These are phyloP conservation scores for Tetradesmus obliquus DNA, from an alignment of 139 green algal species.

Conservation along the genomic window DNA sequence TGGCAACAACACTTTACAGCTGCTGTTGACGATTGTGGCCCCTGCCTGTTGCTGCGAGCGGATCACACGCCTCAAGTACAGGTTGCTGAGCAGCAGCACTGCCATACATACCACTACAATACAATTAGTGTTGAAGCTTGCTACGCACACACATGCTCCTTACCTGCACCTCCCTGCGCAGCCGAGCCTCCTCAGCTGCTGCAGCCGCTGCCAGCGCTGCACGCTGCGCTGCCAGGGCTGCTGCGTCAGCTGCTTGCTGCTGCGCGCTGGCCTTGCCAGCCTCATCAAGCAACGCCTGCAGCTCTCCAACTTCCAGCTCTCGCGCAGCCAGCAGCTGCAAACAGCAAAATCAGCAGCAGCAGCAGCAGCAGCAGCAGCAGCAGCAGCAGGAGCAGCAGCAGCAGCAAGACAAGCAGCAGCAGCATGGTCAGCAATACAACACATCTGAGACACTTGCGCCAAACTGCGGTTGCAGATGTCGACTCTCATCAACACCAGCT, in stretches of 20 bases:
- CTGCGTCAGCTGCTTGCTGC: slow-evolving; percentile 9
- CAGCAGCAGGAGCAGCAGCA: not conserved
- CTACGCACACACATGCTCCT: not conserved
- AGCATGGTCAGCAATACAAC: too few species aligned
- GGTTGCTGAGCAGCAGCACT: too few species aligned
- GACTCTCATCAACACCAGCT: too few species aligned
- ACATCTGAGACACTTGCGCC: too few species aligned
- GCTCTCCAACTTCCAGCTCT: slow-evolving; percentile 58
- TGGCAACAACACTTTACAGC: too few species aligned
- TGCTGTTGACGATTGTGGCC: too few species aligned
- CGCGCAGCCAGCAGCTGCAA: slow-evolving; percentile 45
- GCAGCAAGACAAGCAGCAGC: not conserved
- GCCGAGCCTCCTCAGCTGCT: slow-evolving; percentile 30
- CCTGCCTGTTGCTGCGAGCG: too few species aligned
- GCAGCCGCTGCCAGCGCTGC: slow-evolving; percentile 31
- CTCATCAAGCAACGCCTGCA: slow-evolving; percentile 54
- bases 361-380: not conserved
- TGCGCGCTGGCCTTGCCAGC: not conserved
- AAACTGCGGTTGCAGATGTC: too few species aligned
- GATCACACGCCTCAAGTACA: too few species aligned
- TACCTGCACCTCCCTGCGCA: slow-evolving; percentile 52
- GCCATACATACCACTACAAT: too few species aligned
- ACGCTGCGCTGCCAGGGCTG: slow-evolving; percentile 20
- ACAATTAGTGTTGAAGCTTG: too few species aligned
- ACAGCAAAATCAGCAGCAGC: not conserved